Evolutionary conservation across 2,329 filamentous ascomycete genomes (phyloP).

Genomic region (Nigrograna mackinnonii): DNA sequence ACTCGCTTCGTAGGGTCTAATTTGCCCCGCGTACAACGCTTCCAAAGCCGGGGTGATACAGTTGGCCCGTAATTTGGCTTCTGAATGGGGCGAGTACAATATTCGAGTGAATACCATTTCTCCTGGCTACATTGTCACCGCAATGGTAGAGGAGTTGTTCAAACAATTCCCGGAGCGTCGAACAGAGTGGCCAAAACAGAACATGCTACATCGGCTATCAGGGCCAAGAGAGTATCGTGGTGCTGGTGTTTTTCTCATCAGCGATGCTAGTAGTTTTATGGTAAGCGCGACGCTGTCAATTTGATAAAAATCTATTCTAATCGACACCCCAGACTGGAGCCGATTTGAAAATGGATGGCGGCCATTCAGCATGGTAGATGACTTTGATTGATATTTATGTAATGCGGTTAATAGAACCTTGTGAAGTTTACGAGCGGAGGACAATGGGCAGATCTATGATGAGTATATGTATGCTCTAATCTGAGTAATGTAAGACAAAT

Average conservation of each 20-base stretch:
- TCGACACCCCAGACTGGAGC: slow-evolving; percentile 29
- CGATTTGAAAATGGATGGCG: slow-evolving; percentile 44
- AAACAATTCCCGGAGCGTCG: slow-evolving; percentile 69
- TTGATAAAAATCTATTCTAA: slow-evolving; percentile 7
- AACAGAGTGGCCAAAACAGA: slow-evolving; percentile 77
- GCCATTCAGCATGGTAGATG: slow-evolving; percentile 42
- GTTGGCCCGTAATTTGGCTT: slow-evolving; percentile 69
- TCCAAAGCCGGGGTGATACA: slow-evolving; percentile 77
- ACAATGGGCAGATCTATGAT: too few species aligned
- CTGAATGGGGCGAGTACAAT: slow-evolving; percentile 72
- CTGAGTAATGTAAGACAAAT: too few species aligned
- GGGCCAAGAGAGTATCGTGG: slow-evolving; percentile 41
- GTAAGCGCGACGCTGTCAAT: slow-evolving; percentile 9
- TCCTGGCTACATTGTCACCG: slow-evolving; percentile 78
- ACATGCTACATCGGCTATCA: slow-evolving; percentile 68
- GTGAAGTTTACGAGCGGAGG: too few species aligned
- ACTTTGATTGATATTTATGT: too few species aligned
- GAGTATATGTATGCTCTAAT: too few species aligned
- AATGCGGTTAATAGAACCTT: too few species aligned
- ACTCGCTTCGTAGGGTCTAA: slow-evolving; percentile 56
- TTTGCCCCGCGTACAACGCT: slow-evolving; percentile 74
- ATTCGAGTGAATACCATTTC: slow-evolving; percentile 83
- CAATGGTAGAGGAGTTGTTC: slow-evolving; percentile 84
- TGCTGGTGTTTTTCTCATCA: slow-evolving; percentile 42
- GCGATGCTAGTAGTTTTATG: slow-evolving; percentile 46